Evolutionary conservation across 2,329 filamentous ascomycete species (phyloP), one percentile per base, ranked within the genome.

Genomic region (Aspergillus persii): DNA sequence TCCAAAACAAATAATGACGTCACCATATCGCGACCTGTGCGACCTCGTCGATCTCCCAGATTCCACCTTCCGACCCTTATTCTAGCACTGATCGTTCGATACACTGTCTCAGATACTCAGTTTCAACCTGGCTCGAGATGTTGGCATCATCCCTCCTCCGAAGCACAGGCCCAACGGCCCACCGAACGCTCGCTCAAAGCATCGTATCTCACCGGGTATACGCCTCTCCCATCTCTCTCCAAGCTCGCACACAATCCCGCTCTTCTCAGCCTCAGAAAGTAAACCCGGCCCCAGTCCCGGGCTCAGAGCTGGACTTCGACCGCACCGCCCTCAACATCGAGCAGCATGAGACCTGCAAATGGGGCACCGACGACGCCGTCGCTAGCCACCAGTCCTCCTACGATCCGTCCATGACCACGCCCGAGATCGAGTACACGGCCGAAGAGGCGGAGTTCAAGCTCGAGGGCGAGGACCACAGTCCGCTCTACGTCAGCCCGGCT

Each of bases 361-460:
- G 62, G 8, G 69, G 69, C n/a, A 65, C 68, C 9, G 69, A 71
- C 36, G 68, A 69, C 27, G 68, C 67, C 53, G 67, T 69, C 8
- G 68, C 61, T 1, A 60, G 58, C 3, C 68, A 71, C 59, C 63
- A 62, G 26, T 66, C 65, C 3, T 69, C 69, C 11, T 71, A 68
- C 49, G 68, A 71, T 31, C 68, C 68, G 3, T 54, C 59, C 8
- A 64, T 54, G 44, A 69, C 68, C 18, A 56, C 57, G 18, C 63
- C 66, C 0, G 68, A 67, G 6, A 53, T 54, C 11, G 68, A 71
- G 36, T 62, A 63, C 1, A 58, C 54, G 6, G 65, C 62, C 4
- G 58, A 68, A 8, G 59, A 66, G 27, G 65, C 65, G 18, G 68
- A 70, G 50, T 70, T 68, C 56, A 61, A 36, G 29, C 51, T 60